These are phyloP conservation scores for Peterozyma toletana DNA, from an alignment of 805 yeast genomes.

Conservation along the genomic window DNA sequence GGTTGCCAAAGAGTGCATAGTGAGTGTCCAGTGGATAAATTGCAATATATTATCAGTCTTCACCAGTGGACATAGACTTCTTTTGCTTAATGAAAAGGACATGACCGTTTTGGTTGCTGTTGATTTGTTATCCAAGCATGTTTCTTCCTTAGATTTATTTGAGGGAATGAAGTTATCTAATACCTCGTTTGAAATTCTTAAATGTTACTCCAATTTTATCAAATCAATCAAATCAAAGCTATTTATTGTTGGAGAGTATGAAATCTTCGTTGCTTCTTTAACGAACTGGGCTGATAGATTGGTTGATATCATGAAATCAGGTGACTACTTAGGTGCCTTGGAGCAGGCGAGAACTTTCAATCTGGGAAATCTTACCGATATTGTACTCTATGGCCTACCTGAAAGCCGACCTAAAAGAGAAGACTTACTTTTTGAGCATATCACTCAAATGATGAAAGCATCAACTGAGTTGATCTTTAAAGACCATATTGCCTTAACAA, in stretches of 20 bases:
- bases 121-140: conserved; percentile 33
- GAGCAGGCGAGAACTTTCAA: conserved; percentile 47
- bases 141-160: conserved; percentile 13
- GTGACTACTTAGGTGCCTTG: conserved; percentile 51
- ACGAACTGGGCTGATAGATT: conserved; percentile 68
- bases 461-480: conserved; percentile 37
- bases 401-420: conserved; percentile 34
- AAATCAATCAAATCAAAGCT: conserved; percentile 36
- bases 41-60: conserved; percentile 29
- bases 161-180: background rate
- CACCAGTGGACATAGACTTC: conserved; percentile 37
- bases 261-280: conserved; percentile 48
- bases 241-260: conserved; percentile 45
- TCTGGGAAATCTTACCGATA: conserved; percentile 33
- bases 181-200: conserved; percentile 1
- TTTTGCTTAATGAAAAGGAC: conserved; percentile 31
- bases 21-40: conserved; percentile 52
- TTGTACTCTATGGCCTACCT: conserved; percentile 55
- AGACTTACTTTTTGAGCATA: conserved; percentile 38
- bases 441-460: conserved; percentile 51
- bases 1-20: conserved; percentile 40
- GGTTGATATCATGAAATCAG: conserved; percentile 36
- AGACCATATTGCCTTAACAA: conserved; percentile 9
- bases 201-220: conserved; percentile 22
- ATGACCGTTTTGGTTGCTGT: conserved; percentile 26